A percentile compares a stretch with the other conserved stretches of the same genome.
phyloP scores from a whole-genome alignment of 1,284 basidiomycete genomes.

The Cutaneotrichosporon curvatum region DNA sequence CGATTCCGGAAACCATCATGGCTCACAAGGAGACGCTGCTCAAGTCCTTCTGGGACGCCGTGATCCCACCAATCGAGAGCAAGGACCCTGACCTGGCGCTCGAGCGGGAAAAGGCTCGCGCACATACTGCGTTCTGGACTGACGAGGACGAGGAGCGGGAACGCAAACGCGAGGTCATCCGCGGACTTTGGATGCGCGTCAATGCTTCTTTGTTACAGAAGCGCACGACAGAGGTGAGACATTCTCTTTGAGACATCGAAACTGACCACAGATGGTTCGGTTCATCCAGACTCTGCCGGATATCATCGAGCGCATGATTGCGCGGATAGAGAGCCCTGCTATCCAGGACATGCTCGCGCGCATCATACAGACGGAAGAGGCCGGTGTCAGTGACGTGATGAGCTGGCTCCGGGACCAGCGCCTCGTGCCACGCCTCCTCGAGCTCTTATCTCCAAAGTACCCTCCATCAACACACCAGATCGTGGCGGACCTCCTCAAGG shows the following conservation, averaged over 20 bases:
- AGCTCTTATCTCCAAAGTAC: conserved; percentile 71
- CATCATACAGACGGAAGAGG: conserved; percentile 87
- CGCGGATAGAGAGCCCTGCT: conserved; percentile 81
- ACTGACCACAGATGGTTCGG: conserved; percentile 65
- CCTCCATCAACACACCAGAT: conserved; percentile 75
- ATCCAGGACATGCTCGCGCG: conserved; percentile 88
- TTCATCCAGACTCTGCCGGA: conserved; percentile 80
- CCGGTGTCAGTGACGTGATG: conserved; percentile 74
- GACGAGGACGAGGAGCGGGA: conserved; percentile 46
- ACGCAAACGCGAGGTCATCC: conserved; percentile 48
- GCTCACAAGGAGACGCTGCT: conserved; percentile 56
- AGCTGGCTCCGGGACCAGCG: conserved; percentile 86
- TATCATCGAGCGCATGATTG: conserved; percentile 74
- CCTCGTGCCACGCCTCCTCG: conserved; percentile 73
- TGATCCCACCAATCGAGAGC: conserved; percentile 51
- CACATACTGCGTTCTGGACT: conserved; percentile 29
- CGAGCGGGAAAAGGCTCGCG: conserved; percentile 37
- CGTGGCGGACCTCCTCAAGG: conserved; percentile 86
- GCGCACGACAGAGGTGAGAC: conserved; percentile 81
- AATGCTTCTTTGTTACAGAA: conserved; percentile 78
- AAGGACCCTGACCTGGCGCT: conserved; percentile 13
- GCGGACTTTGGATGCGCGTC: conserved; percentile 64
- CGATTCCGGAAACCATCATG: conserved; percentile 83
- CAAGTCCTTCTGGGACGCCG: conserved; percentile 84
- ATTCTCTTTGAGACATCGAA: conserved; percentile 18